Evolutionary conservation across 768 basidiomycete genomes (phyloP).

Genomic region (Naematelia encephala): DNA sequence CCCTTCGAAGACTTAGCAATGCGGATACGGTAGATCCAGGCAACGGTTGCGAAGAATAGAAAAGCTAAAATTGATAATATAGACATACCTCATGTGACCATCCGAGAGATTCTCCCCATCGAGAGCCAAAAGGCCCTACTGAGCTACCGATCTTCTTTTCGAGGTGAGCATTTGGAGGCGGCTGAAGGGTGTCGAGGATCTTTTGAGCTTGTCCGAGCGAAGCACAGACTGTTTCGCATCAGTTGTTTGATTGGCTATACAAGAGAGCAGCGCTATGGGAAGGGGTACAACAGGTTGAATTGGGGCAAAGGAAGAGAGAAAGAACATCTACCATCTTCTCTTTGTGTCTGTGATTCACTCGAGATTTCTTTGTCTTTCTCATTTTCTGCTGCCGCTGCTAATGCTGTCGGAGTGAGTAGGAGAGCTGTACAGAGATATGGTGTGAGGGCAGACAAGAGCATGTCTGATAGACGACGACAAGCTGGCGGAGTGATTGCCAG

Average conservation of each 20-base stretch:
- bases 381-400: not conserved
- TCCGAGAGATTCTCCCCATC: slow-evolving; percentile 52
- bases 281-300: not conserved
- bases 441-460: not conserved
- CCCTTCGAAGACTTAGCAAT: slow-evolving; percentile 18
- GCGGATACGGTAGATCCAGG: not conserved
- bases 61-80: not conserved
- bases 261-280: not conserved
- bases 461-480: no score
- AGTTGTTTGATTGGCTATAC: not conserved
- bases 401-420: not conserved
- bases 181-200: slow-evolving; percentile 26
- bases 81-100: slow-evolving; percentile 33
- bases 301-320: not conserved
- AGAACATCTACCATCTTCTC: not conserved
- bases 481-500: no score
- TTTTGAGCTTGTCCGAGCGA: slow-evolving; percentile 28
- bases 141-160: slow-evolving; percentile 25
- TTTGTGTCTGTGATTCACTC: not conserved
- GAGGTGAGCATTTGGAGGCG: slow-evolving; percentile 28
- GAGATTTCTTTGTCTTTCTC: not conserved
- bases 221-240: slow-evolving; percentile 23
- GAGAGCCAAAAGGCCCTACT: slow-evolving; percentile 5
- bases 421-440: not conserved
- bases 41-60: not conserved